Evolutionary conservation across 2,329 filamentous ascomycete species (phyloP).

Genomic region (Acrocalymma vagum): DNA sequence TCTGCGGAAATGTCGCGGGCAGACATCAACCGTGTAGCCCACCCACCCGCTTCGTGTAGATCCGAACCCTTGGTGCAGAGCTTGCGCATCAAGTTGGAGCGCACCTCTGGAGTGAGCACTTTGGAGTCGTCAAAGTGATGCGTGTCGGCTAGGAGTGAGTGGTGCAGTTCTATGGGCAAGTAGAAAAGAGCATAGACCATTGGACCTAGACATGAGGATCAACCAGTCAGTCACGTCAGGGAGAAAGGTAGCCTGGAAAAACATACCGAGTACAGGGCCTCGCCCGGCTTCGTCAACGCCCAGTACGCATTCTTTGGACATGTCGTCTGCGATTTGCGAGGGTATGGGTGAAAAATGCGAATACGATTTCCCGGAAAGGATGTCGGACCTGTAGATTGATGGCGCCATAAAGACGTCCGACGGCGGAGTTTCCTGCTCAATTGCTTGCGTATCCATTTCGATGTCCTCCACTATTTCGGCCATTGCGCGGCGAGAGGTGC

Average conservation of each 20-base stretch:
- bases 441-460: slow-evolving; percentile 45
- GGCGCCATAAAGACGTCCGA: slow-evolving; percentile 56
- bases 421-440: slow-evolving; percentile 45
- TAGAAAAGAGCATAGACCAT: slow-evolving; percentile 79
- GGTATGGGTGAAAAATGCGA: slow-evolving; percentile 58
- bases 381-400: slow-evolving; percentile 50
- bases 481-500: slow-evolving; percentile 28
- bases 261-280: slow-evolving; percentile 85
- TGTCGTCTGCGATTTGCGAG: slow-evolving; percentile 47
- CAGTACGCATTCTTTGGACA: slow-evolving; percentile 72
- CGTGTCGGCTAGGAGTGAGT: slow-evolving; percentile 76
- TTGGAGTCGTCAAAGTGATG: slow-evolving; percentile 97
- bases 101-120: slow-evolving; percentile 81
- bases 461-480: slow-evolving; percentile 35
- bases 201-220: slow-evolving; percentile 64
- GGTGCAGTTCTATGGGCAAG: slow-evolving; percentile 68
- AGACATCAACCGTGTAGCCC: slow-evolving; percentile 82
- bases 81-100: slow-evolving; percentile 73
- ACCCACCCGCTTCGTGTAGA: slow-evolving; percentile 74
- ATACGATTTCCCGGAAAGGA: slow-evolving; percentile 56
- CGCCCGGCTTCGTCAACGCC: slow-evolving; percentile 95
- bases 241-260: slow-evolving; percentile 37
- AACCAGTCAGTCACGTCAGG: slow-evolving; percentile 20
- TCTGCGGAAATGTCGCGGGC: slow-evolving; percentile 82
- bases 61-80: slow-evolving; percentile 73